Conservation (phyloP, 2,329 filamentous ascomycete genomes). For the Trichoderma koningiopsis region DNA sequence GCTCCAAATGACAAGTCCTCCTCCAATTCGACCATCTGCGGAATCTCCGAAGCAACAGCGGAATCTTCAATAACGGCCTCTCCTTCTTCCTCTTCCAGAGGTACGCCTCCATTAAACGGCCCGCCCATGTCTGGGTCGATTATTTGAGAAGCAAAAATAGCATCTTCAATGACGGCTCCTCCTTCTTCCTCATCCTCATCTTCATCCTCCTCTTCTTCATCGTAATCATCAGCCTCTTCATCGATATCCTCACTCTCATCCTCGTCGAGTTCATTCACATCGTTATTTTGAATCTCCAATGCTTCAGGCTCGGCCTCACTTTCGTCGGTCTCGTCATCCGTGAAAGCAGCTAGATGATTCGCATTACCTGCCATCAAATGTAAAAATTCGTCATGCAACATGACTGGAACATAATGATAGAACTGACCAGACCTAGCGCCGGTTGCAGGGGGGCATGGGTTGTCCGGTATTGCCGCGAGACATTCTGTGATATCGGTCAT, state of each 20-base stretch:
- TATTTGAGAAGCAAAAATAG: constrained; percentile 3
- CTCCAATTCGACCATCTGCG: constrained; percentile 1
- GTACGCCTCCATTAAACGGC: no score
- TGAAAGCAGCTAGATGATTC: background rate
- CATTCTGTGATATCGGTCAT: constrained; percentile 35
- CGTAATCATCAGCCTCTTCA: constrained; percentile 18
- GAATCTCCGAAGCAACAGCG: background rate
- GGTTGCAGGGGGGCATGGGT: constrained; percentile 33
- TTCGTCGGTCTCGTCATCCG: constrained; percentile 23
- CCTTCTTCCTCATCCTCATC: constrained; percentile 28
- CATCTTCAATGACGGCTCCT: constrained; percentile 23
- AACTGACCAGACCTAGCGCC: constrained; percentile 21
- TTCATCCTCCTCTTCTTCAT: constrained; percentile 20
- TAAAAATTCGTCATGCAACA: constrained; percentile 24
- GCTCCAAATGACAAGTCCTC: background rate
- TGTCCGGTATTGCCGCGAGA: constrained; percentile 35
- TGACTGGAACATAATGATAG: constrained; percentile 12
- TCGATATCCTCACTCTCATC: constrained; percentile 28
- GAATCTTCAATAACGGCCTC: constrained; percentile 19
- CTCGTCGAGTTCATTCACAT: constrained; percentile 28
- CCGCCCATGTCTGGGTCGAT: background rate
- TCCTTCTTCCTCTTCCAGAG: constrained; percentile 4
- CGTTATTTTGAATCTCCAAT: constrained; percentile 28
- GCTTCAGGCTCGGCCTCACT: constrained; percentile 27
- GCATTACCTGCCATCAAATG: constrained; percentile 15